Evolutionary conservation across 345 rosid species (phyloP), one percentile per base, ranked within the genome.

Genomic region (Citrus glauca): DNA sequence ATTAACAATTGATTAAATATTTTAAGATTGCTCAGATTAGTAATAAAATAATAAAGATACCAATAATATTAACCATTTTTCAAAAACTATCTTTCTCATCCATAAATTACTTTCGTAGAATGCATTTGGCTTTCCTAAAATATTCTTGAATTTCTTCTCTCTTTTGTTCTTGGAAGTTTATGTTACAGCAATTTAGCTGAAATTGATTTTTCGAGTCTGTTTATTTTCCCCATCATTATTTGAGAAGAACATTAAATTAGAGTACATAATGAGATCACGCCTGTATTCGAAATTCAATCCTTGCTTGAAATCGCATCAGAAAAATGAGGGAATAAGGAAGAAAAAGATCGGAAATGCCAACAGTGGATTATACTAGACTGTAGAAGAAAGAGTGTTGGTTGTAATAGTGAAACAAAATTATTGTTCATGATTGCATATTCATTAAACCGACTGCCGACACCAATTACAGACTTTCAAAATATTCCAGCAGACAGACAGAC

Each of bases 391-490:
- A 16, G 72, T 19, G 30, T 35, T 1, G 50, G 27, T 53, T 3
- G 50, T 33, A 66, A 76, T 64, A 55, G 20, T 24, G 50, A 69
- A 63, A n/a, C 71, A 73, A 74, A 82, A 80, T 75, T 75, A 78
- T 75, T 83, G 81, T 72, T 40, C 35, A 71, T 30, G 35, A 71
- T 80, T 50, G 77, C 80, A 76, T 28, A 79, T 71, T 67, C 81
- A 78, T 65, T 25, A 38, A 73, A 17, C 57, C 57, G 20, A 53
- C 57, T 53, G 22, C 71, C 55, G 20, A 59, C 35, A 42, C 66
- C 82, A 70, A 66, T 68, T 85, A 81, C 83, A 86, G 72, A 76
- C 80, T 85, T 85, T 53, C 32, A 68, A 76, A 33, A 55, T 72
- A 11, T 53, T 32, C 11, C 45, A 72, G 63, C 71, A 66, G 79